Percentiles rank a stretch among this genome's conserved stretches.
These are phyloP conservation scores for Fusarium sp. DNA, from an alignment of 2,329 filamentous ascomycete genomes.

Conservation along the genomic window DNA sequence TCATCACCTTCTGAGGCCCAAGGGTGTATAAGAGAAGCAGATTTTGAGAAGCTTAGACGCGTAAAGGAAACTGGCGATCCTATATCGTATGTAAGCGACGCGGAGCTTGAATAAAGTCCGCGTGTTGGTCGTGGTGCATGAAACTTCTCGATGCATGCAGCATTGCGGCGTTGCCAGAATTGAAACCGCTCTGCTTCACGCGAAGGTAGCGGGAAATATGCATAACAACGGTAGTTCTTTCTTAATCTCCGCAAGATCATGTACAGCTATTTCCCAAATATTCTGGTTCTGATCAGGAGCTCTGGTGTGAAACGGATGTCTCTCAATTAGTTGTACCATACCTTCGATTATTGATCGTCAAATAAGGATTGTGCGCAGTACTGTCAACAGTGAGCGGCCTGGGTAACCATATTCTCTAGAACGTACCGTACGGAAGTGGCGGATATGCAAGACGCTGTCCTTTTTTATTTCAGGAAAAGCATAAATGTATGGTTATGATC, in stretches of 20 bases:
- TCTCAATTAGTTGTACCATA: no score
- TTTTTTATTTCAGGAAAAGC: no score
- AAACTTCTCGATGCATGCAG: background rate
- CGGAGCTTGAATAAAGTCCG: background rate
- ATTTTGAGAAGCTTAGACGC: background rate
- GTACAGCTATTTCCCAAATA: background rate
- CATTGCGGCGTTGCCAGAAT: constrained; percentile 3
- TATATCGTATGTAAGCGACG: background rate
- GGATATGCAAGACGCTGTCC: no score
- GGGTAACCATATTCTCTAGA: no score
- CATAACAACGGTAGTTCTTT: background rate
- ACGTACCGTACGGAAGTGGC: no score
- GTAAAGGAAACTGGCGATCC: background rate
- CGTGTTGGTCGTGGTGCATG: background rate
- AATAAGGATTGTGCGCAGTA: no score
- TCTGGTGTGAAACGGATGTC: background rate
- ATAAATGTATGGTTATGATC: no score
- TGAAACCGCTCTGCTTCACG: constrained; percentile 11
- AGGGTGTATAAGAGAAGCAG: background rate
- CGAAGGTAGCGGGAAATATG: background rate
- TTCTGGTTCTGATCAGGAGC: background rate
- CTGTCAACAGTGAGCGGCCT: no score
- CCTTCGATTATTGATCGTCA: no score
- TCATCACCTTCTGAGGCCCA: background rate
- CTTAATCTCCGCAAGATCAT: background rate